Evolutionary conservation across 257 asterid species (phyloP), one percentile per base, ranked within the genome.

Genomic region (Nicotiana knightiana): DNA sequence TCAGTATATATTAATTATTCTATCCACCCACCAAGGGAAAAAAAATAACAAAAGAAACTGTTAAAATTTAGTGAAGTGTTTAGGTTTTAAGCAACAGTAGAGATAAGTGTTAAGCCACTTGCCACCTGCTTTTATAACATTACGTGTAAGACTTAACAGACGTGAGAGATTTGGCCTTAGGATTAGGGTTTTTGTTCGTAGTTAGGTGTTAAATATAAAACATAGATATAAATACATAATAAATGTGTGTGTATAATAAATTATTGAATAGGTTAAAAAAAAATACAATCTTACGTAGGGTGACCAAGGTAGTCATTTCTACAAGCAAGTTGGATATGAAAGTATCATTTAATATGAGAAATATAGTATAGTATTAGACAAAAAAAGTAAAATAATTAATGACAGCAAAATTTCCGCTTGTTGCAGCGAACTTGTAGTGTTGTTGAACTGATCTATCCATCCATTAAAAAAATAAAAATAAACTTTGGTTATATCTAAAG

Each of bases 371-470:
- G 11, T 28, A 51, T 61, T 21, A 30, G 26, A 39, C 16, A 9
- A 67, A 43, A 10, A 32, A 39, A 28, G 30, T 18, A 43, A 21
- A 17, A 9, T 43, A 37, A 81, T 58, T 66, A 76, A 71, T 48
- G 62, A 76, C 81, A 65, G 55, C 80, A 77, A 81, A 80, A 82
- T 89, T 83, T 89, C 39, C 46, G 88, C 88, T 89, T 81, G 92
- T 86, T 89, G 91, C 87, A 87, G 82, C 92, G 43, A 87, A 89
- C 90, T 84, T 84, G 51, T 77, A 81, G 77, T 84, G 91, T 86
- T 81, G 93, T 87, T 91, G 81, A 89, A 86, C 91, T 85, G 89
- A 87, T 90, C 84, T 77, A 88, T 86, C 90, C 81, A 86, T 91
- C 83, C 59, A 9, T 57, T 48, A 46, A 61, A n/a, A 21, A 1